Percentiles rank a stretch among this genome's conserved stretches.
phyloP scores from a whole-genome alignment of 192 early-diverging fungal species.

The Backusella tuberculispora region DNA sequence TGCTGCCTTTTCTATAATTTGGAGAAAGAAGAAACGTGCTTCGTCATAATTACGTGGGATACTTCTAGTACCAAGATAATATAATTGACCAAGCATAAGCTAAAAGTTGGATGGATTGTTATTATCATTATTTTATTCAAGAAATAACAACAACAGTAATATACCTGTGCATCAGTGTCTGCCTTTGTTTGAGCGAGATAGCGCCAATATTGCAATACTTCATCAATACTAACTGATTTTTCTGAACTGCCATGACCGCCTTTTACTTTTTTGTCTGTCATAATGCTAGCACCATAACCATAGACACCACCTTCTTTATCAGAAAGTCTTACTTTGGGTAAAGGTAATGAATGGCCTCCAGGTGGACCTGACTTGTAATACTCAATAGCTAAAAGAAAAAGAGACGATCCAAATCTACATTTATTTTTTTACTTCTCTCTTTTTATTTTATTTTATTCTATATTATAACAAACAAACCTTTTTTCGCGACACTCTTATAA shows the following conservation, averaged over 20 bases:
- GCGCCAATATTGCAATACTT: conserved; percentile 78
- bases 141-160: not conserved
- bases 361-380: conserved; percentile 79
- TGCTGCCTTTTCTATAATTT: conserved; percentile 47
- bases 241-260: conserved; percentile 36
- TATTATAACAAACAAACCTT: conserved; percentile 49
- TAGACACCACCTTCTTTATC: conserved; percentile 85
- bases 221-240: conserved; percentile 57
- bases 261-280: conserved; percentile 24
- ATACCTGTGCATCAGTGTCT: conserved; percentile 61
- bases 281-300: conserved; percentile 77
- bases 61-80: conserved; percentile 73
- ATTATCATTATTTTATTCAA: not conserved
- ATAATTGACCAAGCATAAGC: conserved; percentile 77
- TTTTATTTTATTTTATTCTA: not conserved
- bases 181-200: conserved; percentile 65
- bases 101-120: conserved; percentile 1
- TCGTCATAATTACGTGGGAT: conserved; percentile 60
- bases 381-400: conserved; percentile 56
- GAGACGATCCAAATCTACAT: not conserved
- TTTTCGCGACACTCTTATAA: conserved; percentile 81
- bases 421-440: not conserved
- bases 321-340: conserved; percentile 66
- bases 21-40: conserved; percentile 64
- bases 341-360: conserved; percentile 74